A percentile compares a stretch with the other conserved stretches of the same genome.
These are phyloP conservation scores for Eutrema salsugineum DNA, from an alignment of 441 rosid genomes.

Conservation along the genomic window DNA sequence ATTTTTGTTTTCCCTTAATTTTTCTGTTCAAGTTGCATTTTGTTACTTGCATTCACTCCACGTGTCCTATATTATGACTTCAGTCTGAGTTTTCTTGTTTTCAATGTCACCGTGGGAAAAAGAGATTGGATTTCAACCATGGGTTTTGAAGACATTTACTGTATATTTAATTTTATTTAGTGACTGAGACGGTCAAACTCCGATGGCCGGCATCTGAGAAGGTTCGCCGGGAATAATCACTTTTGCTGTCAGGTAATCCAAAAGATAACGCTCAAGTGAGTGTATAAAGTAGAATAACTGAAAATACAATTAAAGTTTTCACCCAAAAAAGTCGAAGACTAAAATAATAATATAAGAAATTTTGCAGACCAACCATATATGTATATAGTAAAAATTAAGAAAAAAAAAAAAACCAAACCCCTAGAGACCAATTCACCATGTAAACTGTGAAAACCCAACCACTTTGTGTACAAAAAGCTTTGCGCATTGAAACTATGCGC, in stretches of 20 bases:
- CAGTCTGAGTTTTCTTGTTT: too few species aligned
- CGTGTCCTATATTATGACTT: too few species aligned
- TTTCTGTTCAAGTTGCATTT: background rate
- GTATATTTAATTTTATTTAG: too few species aligned
- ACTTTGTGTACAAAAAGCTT: constrained; percentile 5
- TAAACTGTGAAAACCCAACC: background rate
- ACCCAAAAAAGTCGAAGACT: background rate
- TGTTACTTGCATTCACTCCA: background rate
- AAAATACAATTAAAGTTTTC: background rate
- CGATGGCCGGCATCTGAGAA: background rate
- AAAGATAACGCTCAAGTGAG: background rate
- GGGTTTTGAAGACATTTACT: too few species aligned
- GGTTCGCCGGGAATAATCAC: background rate
- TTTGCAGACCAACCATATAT: background rate
- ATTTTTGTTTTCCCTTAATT: too few species aligned
- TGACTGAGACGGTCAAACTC: background rate
- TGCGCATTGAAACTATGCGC: background rate
- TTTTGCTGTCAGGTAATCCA: background rate
- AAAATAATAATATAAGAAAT: background rate
- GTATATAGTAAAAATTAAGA: background rate
- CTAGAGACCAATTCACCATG: constrained; percentile 12
- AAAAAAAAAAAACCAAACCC: background rate
- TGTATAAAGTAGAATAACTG: background rate
- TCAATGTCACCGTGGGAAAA: too few species aligned
- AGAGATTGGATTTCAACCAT: too few species aligned